Evolutionary conservation across 305 asterid genomes (phyloP).

Genomic region (Fraxinus greggii): DNA sequence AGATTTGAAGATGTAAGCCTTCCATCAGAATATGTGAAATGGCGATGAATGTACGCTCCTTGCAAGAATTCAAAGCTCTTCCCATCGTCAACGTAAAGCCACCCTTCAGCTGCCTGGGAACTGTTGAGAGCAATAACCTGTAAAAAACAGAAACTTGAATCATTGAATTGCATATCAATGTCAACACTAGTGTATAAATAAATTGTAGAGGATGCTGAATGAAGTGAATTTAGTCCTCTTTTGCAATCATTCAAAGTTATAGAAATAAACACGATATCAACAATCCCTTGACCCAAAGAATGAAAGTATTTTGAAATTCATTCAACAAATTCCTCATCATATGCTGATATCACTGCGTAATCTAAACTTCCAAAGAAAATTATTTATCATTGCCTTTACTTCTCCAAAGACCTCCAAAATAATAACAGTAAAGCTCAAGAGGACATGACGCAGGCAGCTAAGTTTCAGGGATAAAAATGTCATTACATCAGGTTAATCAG

Average conservation of each 20-base stretch:
- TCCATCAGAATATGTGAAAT: constrained; percentile 57
- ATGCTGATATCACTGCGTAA: neutral
- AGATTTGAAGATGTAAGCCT: constrained; percentile 61
- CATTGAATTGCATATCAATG: neutral
- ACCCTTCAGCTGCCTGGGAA: constrained; percentile 88
- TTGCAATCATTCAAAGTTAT: neutral
- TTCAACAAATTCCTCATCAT: neutral
- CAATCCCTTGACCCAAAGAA: neutral
- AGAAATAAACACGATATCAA: neutral
- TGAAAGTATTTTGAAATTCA: neutral
- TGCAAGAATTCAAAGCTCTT: constrained; percentile 80
- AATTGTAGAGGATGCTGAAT: neutral
- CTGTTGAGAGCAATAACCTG: constrained; percentile 88
- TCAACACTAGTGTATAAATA: neutral
- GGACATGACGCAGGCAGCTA: neutral
- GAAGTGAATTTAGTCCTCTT: neutral
- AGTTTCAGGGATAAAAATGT: neutral
- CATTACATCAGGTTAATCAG: neutral
- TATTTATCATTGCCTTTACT: neutral
- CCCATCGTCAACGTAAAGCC: constrained; percentile 85
- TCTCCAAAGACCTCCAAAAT: neutral
- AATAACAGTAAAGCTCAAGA: neutral
- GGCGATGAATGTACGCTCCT: constrained; percentile 79
- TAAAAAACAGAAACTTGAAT: constrained; percentile 13
- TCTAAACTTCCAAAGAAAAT: neutral